A percentile compares a stretch with the other conserved stretches of the same genome.
phyloP scores from a whole-genome alignment of 225 moss, liverwort and hornwort genomes.

The Climacium dendroides region DNA sequence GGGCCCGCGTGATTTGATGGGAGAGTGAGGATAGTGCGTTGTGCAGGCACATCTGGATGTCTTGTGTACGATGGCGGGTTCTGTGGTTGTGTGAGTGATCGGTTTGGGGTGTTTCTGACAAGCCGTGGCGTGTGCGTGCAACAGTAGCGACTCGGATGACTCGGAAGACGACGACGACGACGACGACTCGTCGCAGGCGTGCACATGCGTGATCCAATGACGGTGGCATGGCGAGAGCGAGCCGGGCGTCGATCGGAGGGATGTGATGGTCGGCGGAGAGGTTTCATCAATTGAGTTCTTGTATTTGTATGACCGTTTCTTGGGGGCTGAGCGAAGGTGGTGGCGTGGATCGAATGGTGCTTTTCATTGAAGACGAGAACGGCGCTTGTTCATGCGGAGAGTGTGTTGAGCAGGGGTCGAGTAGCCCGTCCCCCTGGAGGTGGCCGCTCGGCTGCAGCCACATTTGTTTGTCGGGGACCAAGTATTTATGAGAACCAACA shows the following conservation, averaged over 20 bases:
- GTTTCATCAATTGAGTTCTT: slow-evolving; percentile 8
- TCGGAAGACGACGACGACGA: slow-evolving; percentile 78
- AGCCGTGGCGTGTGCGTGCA: slow-evolving; percentile 3
- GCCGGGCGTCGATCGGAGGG: neutral
- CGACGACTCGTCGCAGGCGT: slow-evolving; percentile 71
- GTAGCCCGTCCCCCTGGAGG: neutral
- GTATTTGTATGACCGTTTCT: slow-evolving; percentile 23
- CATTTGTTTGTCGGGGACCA: neutral
- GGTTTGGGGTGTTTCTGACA: neutral
- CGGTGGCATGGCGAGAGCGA: neutral
- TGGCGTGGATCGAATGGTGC: neutral
- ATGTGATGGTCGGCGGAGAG: neutral
- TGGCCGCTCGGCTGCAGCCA: neutral
- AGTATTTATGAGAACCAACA: neutral
- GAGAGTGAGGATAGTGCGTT: neutral
- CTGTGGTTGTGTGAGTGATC: neutral
- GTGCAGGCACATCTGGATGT: neutral
- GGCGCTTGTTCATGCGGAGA: neutral
- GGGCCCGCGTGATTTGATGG: neutral
- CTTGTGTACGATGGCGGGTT: neutral
- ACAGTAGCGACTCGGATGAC: slow-evolving; percentile 78
- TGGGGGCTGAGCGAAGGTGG: neutral
- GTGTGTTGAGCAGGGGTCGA: neutral
- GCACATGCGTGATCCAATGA: slow-evolving; percentile 91
- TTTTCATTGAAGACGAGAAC: neutral